These are phyloP conservation scores for Saccharomycopsis phalli DNA, from an alignment of 1,139 yeast species.

Conservation along the genomic window DNA sequence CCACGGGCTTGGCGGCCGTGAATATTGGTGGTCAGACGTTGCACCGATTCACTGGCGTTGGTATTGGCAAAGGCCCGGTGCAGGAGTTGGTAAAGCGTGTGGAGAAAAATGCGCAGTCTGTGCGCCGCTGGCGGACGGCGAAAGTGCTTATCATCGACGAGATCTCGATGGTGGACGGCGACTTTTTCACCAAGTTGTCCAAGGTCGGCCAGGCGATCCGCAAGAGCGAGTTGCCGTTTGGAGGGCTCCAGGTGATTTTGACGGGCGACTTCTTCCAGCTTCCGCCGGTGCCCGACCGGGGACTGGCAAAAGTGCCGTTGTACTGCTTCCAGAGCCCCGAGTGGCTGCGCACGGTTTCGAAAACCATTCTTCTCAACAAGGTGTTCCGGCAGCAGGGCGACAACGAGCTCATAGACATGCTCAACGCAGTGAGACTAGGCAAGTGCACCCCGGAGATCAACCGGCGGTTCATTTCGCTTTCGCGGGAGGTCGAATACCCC, in stretches of 20 bases:
- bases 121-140: conserved; percentile 51
- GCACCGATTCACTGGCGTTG: conserved; percentile 71
- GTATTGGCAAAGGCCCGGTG: conserved; percentile 52
- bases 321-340: conserved; percentile 52
- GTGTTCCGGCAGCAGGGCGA: conserved; percentile 74
- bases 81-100: conserved; percentile 38
- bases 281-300: conserved; percentile 59
- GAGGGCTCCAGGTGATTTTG: conserved; percentile 70
- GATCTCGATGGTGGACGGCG: conserved; percentile 74
- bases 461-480: conserved; percentile 37
- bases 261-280: conserved; percentile 84
- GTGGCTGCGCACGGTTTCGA: conserved; percentile 47
- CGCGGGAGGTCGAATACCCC: conserved; percentile 45
- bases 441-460: conserved; percentile 39
- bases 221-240: conserved; percentile 48
- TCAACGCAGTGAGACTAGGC: conserved; percentile 69
- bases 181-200: conserved; percentile 55
- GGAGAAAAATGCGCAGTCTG: conserved; percentile 34
- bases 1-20: conserved; percentile 87
- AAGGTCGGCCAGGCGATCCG: conserved; percentile 47
- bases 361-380: conserved; percentile 49
- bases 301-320: conserved; percentile 25
- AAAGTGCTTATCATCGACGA: conserved; percentile 70
- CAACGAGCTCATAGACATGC: conserved; percentile 55
- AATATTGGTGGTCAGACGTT: conserved; percentile 80